Conservation (phyloP, 345 rosid genomes). For the Chamaenerion angustifolium region DNA sequence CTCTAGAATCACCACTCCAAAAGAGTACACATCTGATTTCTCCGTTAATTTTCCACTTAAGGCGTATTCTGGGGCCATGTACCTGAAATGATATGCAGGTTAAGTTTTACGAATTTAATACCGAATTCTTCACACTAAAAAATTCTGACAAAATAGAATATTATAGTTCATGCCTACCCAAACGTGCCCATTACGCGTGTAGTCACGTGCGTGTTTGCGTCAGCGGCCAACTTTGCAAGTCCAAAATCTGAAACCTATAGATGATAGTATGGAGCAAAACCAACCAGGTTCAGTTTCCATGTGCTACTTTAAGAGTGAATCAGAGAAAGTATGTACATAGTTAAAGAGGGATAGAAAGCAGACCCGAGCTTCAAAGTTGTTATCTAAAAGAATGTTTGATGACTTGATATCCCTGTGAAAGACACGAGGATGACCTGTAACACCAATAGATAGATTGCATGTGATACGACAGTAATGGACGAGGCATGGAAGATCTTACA, state of each 20-base stretch:
- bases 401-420: slow-evolving; percentile 97
- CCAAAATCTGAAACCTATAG: slow-evolving; percentile 98
- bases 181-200: slow-evolving; percentile 98
- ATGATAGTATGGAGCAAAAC: slow-evolving; percentile 5
- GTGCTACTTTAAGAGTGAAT: not conserved
- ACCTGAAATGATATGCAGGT: slow-evolving; percentile 28
- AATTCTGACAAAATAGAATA: not conserved
- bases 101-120: not conserved
- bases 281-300: not conserved
- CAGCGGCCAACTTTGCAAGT: slow-evolving; percentile 86
- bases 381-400: slow-evolving; percentile 81
- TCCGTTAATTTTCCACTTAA: slow-evolving; percentile 90
- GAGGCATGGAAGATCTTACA: no score
- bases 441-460: slow-evolving; percentile 6
- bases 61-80: slow-evolving; percentile 99
- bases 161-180: slow-evolving; percentile 35
- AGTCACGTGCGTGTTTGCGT: slow-evolving; percentile 71
- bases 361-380: slow-evolving; percentile 81
- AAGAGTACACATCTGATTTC: slow-evolving; percentile 90
- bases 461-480: no score
- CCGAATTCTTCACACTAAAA: not conserved
- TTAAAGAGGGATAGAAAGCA: slow-evolving; percentile 8
- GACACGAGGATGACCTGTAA: slow-evolving; percentile 80
- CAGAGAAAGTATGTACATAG: not conserved
- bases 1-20: slow-evolving; percentile 89